Evolutionary conservation across 345 rosid species (phyloP).

Genomic region (Melaleuca alternifolia): DNA sequence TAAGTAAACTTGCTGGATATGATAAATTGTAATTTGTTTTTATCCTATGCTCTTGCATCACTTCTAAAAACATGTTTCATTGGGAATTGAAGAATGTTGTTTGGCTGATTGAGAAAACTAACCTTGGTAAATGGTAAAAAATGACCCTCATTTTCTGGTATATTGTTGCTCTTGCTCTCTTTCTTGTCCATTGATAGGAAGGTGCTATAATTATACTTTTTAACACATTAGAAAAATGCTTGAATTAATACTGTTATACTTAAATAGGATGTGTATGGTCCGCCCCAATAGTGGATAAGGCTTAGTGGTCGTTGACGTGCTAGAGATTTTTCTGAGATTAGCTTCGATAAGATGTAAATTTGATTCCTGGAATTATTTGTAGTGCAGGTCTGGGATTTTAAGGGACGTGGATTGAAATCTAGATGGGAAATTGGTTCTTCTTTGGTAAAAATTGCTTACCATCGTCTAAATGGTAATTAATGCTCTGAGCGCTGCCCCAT

Average conservation of each 20-base stretch:
- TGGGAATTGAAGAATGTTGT: background rate
- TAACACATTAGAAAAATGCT: background rate
- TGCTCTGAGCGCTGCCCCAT: background rate
- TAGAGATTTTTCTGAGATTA: background rate
- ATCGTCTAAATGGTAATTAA: slow-evolving; percentile 60
- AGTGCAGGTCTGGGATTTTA: slow-evolving; percentile 96
- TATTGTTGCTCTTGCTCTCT: background rate
- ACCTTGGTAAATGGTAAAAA: background rate
- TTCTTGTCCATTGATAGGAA: background rate
- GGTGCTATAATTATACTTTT: background rate
- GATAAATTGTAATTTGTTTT: background rate
- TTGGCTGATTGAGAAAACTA: background rate
- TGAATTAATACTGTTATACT: background rate
- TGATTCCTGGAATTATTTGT: background rate
- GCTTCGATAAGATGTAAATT: background rate
- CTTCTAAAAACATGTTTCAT: background rate
- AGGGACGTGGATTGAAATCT: slow-evolving; percentile 51
- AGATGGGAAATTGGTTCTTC: slow-evolving; percentile 77
- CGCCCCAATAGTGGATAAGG: background rate
- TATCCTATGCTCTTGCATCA: background rate
- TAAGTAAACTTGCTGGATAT: background rate
- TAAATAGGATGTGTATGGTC: background rate
- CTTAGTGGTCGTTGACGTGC: background rate
- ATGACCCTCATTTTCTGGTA: background rate
- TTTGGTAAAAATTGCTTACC: slow-evolving; percentile 64